Base-by-base conservation (phyloP, 345 rosid genomes). In the Abelmoschus esculentus region DNA sequence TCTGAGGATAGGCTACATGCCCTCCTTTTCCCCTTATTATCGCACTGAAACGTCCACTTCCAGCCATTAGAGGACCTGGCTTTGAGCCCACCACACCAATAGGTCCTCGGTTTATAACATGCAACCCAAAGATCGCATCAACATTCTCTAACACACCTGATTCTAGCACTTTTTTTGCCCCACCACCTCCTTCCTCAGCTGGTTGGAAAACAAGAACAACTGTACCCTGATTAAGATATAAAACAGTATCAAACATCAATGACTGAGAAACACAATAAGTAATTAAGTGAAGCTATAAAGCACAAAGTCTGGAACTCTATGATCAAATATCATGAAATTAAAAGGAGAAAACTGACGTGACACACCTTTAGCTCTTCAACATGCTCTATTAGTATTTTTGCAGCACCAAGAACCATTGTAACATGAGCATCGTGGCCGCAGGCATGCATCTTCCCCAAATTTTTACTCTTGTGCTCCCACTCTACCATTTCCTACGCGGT, bases 131-230 rank as follows among this genome's bases (percentile, higher is more conserved):
- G 75, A 91, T 91, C 28, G 89, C 96, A 29, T 82, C 78, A 54
- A 93, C 87, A 61, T 86, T 81, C 58, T 88, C 83, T 46, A 93
- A 69, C 8, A 81, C 88, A 56, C 97, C 95, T 15, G 77, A 82
- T 31, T 87, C 89, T 31, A 86, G 63, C 76, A 93, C 81, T 55
- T 73, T 76, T 81, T 84, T 86, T 14, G 97, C 97, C 44, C 96
- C 97, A n/a, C 88, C 95, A 17, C 86, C 81, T 61, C 92, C 96
- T 86, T 93, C 98, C 82, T 93, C 97, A 54, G 90, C 97, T 34
- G 97, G 98, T 80, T 93, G 98, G 61, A 93, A 93, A 42, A 93
- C 84, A 36, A 89, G 85, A 72, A 83, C 80, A 32, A 89, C 88
- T 13, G 98, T 93, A 18, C 98, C 97, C 98, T 91, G 75, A 54